Evolutionary conservation across 2,329 filamentous ascomycete genomes (phyloP), one percentile per base, ranked within the genome.

Genomic region (Decorospora gaudefroyi): DNA sequence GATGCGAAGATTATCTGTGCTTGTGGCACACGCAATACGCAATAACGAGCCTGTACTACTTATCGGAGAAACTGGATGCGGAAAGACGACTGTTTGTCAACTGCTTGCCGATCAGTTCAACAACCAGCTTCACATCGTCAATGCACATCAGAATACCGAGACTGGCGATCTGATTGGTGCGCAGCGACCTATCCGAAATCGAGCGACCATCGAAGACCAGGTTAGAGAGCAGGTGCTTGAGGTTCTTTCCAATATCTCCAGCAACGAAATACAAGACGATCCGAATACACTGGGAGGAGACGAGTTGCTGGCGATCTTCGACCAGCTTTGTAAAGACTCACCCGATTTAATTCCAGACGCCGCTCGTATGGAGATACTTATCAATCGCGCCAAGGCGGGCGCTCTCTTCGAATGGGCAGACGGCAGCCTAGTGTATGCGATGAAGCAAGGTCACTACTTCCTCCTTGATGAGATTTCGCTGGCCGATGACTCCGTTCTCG

Each of bases 121-220:
- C 11, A 90, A 86, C 60, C 77, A 88, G 51, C 75, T 99, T 26
- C 85, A 91, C 56, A 93, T 92, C 57, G 86, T 99, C 62, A 99
- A 99, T 65, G 93, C 95, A 2, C 95, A 99, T 70, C 92, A 97
- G 58, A 99, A 99, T 55, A 91, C 93, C 0, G 95, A 99, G 69
- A 97, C 95, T 0, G 92, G 93, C 11, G 93, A 99, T 69, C 78
- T 99, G 8, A 97, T 99, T 55, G 93, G 93, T 53, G 93, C 93
- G 3, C 93, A 99, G 69, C 78, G 93, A 47, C 93, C 93, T 3
- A 82, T 97, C 15, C 82, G 95, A 52, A 97, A 97, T 67, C 83
- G 91, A 28, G 82, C 85, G 10, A 82, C 82, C 1, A 82, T 95
- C 22, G 74, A 88, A 23, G 82, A 86, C 18, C 70, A 81, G 1